A percentile compares a stretch with the other conserved stretches of the same genome.
These are phyloP conservation scores for Citrus reticulata DNA, from an alignment of 345 rosid genomes.

Conservation along the genomic window DNA sequence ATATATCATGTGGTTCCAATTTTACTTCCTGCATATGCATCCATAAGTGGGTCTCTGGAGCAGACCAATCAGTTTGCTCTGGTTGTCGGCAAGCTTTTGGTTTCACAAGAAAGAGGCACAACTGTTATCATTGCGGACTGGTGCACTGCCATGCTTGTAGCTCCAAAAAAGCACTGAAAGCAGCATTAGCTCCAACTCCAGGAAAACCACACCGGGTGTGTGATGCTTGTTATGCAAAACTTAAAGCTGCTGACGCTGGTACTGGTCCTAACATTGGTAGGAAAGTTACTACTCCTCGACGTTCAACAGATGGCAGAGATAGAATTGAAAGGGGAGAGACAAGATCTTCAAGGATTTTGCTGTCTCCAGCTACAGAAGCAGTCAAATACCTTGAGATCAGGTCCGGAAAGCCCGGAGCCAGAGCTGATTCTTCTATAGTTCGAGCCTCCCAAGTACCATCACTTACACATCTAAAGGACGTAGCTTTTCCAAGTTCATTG, in stretches of 20 bases:
- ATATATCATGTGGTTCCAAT: constrained; percentile 89
- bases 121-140: constrained; percentile 88
- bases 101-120: constrained; percentile 91
- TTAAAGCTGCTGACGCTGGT: constrained; percentile 72
- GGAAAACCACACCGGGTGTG: constrained; percentile 97
- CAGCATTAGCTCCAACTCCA: constrained; percentile 97
- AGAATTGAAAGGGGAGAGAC: constrained; percentile 44
- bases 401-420: constrained; percentile 51
- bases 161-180: constrained; percentile 87
- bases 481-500: constrained; percentile 72
- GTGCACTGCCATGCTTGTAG: constrained; percentile 97
- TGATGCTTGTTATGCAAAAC: constrained; percentile 81
- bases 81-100: constrained; percentile 93
- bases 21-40: constrained; percentile 85
- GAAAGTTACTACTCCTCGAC: constrained; percentile 37
- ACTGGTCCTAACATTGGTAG: constrained; percentile 29
- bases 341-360: constrained; percentile 51
- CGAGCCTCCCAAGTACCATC: constrained; percentile 82
- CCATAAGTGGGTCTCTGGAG: constrained; percentile 96
- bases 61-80: constrained; percentile 90
- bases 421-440: constrained; percentile 44
- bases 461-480: constrained; percentile 56
- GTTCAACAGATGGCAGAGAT: constrained; percentile 47
- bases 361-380: constrained; percentile 66
- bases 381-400: constrained; percentile 65